Evolutionary conservation across 139 green algal species (phyloP).

Genomic region (Chlorella sp.): DNA sequence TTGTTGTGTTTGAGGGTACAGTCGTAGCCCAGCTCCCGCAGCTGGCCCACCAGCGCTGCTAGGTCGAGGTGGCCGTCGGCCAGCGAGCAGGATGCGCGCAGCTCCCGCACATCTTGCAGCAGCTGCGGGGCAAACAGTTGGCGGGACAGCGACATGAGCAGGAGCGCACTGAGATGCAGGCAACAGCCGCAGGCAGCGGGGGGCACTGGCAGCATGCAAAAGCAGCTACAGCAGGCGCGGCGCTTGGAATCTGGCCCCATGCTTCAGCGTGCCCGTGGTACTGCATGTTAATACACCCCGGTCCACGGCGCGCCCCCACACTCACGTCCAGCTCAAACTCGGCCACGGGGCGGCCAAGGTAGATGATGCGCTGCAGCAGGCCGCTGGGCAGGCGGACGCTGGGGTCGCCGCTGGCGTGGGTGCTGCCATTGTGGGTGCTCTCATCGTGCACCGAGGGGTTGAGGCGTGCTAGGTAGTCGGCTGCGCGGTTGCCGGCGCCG

Average conservation of each 20-base stretch:
- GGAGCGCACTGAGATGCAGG: neutral
- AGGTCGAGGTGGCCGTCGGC: conserved; percentile 32
- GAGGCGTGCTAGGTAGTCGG: conserved; percentile 2
- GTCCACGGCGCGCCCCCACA: neutral
- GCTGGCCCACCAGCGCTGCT: conserved; percentile 24
- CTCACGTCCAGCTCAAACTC: conserved; percentile 50
- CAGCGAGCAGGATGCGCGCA: neutral
- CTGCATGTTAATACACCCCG: neutral
- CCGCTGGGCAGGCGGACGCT: conserved; percentile 18
- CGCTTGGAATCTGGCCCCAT: no score
- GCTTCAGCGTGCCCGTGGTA: no score
- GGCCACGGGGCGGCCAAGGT: conserved; percentile 42
- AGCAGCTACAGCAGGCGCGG: no score
- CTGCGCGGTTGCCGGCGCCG: neutral
- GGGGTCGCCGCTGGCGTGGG: neutral
- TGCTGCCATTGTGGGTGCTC: neutral
- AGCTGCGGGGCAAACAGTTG: neutral
- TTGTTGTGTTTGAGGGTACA: conserved; percentile 37
- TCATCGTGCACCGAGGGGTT: conserved; percentile 11
- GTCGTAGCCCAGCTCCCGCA: conserved; percentile 36
- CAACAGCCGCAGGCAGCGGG: neutral
- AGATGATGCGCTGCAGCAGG: conserved; percentile 41
- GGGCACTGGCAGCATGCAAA: no score
- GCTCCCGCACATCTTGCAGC: conserved; percentile 40
- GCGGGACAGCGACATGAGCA: neutral